phyloP scores from a whole-genome alignment of 2,329 filamentous ascomycete genomes.

The Aciculosporium take region DNA sequence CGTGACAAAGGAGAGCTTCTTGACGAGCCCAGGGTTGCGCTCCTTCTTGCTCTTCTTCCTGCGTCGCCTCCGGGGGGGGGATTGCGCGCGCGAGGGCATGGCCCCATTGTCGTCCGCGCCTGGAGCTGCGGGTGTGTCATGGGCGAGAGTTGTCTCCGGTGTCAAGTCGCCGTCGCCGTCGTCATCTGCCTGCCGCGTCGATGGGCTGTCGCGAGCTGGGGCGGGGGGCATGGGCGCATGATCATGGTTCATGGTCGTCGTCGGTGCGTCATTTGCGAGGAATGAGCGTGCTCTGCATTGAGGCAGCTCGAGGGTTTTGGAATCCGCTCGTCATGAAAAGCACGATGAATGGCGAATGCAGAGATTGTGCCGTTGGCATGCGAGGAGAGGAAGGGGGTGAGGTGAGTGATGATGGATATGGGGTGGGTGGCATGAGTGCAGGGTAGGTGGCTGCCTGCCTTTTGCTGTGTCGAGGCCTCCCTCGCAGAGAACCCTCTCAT shows the following conservation, averaged over 20 bases:
- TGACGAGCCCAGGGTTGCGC: slow-evolving; percentile 30
- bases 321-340: slow-evolving; percentile 12
- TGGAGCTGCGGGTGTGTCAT: background rate
- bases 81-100: slow-evolving; percentile 11
- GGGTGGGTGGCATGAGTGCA: background rate
- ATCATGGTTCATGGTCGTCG: slow-evolving; percentile 38
- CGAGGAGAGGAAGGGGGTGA: background rate
- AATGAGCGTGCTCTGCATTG: slow-evolving; percentile 16
- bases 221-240: slow-evolving; percentile 26
- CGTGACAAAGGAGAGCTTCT: slow-evolving; percentile 46
- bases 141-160: slow-evolving; percentile 5
- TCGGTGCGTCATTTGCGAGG: slow-evolving; percentile 18
- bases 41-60: slow-evolving; percentile 23
- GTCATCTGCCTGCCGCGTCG: slow-evolving; percentile 4
- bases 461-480: too few species aligned
- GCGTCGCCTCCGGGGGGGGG: slow-evolving; percentile 19
- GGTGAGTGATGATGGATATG: background rate
- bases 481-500: too few species aligned
- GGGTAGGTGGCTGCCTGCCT: background rate
- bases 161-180: background rate
- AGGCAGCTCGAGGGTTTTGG: slow-evolving; percentile 14
- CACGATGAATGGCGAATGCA: slow-evolving; percentile 6
- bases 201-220: slow-evolving; percentile 13
- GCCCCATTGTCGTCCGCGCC: slow-evolving; percentile 5
- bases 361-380: background rate